Evolutionary conservation across 176 grass and related monocot species (phyloP), one percentile per base, ranked within the genome.

Genomic region (Lolium perenne): DNA sequence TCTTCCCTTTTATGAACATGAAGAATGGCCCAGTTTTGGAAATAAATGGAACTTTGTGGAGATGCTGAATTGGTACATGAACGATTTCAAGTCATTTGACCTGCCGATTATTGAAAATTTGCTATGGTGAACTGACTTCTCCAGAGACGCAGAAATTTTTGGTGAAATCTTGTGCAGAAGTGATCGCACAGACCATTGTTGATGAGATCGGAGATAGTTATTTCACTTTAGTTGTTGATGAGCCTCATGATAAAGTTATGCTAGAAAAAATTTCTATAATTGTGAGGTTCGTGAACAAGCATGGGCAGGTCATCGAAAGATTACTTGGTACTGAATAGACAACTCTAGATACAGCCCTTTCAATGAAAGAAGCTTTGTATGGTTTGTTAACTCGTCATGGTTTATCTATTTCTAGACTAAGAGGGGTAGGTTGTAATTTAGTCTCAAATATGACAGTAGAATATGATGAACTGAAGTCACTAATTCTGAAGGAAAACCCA

Each of bases 201-300:
- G 29, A 21, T 78, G 75, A 59, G 53, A 78, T 59, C 12, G 75
- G 75, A 59, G 9, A 78, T 78, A 12, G 53, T 38, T 58, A 21
- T 57, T 41, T 58, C 75, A 21, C 32, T 57, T 20, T 59, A 21
- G 32, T 21, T 78, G 25, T 59, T 41, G 53, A 78, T 59, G 10
- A 56, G 53, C 54, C 32, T 78, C 17, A 58, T 78, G 75, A 78
- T 78, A 58, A 55, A 41, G 5, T 41, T 10, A 78, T 59, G 29
- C 8, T 40, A 18, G 53, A 78, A 38, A n/a, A 7, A 78, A 59
- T 78, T 32, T 10, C 1, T 38, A 32, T 77, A 12, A 58, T 78
- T 59, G 75, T 78, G 17, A 78, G 54, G 75, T 78, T 78, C 41
- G 32, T 58, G 17, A 41, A 78, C 53, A 59, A 32, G 53, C 18